Evolutionary conservation across 2,329 filamentous ascomycete species (phyloP).

Genomic region (Clonostachys byssicola): DNA sequence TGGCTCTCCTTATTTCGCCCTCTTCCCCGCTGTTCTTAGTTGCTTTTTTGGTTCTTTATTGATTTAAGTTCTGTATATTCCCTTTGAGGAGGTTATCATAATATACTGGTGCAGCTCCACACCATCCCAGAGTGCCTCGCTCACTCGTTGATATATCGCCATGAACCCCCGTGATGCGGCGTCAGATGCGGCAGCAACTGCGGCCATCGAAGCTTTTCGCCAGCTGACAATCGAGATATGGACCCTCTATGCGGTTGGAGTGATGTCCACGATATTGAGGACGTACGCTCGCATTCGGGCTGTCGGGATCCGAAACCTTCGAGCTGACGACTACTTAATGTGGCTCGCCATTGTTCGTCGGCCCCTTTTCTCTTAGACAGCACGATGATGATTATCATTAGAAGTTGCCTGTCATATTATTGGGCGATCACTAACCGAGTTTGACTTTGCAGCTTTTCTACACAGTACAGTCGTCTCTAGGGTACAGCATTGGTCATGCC

Average conservation of each 20-base stretch:
- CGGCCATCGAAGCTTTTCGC: constrained; percentile 12
- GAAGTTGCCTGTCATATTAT: too few species aligned
- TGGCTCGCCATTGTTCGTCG: constrained; percentile 41
- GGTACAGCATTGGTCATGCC: constrained; percentile 42
- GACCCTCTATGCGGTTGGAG: constrained; percentile 43
- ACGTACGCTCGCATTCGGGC: constrained; percentile 40
- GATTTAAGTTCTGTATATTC: too few species aligned
- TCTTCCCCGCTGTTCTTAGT: too few species aligned
- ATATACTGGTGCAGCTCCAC: too few species aligned
- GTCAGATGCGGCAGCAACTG: constrained; percentile 10
- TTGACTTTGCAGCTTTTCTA: constrained; percentile 38
- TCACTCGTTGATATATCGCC: neutral
- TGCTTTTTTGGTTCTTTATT: too few species aligned
- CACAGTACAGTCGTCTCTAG: constrained; percentile 42
- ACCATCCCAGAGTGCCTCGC: too few species aligned
- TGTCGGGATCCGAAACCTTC: constrained; percentile 44
- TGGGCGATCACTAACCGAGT: neutral
- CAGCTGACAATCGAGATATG: constrained; percentile 23
- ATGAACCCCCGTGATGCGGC: constrained; percentile 9
- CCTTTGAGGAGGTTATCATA: too few species aligned
- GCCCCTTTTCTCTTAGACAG: neutral
- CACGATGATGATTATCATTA: too few species aligned
- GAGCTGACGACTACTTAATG: constrained; percentile 57
- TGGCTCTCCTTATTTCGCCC: too few species aligned
- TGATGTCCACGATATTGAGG: constrained; percentile 44